phyloP scores from a whole-genome alignment of 140 eudicot genomes.

The Erigeron philadelphicus region DNA sequence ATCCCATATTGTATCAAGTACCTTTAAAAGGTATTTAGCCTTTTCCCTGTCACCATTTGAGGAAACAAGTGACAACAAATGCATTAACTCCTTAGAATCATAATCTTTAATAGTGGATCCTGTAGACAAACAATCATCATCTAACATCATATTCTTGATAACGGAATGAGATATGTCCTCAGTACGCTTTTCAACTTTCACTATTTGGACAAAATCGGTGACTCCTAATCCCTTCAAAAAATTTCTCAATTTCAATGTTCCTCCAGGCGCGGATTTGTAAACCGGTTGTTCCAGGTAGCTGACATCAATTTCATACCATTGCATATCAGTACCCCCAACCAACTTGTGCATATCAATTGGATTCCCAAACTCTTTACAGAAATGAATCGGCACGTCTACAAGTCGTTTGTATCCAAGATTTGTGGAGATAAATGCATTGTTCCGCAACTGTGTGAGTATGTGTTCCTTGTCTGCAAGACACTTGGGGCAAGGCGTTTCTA shows the following conservation, averaged over 20 bases:
- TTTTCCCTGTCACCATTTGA: constrained; percentile 41
- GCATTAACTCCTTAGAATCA: constrained; percentile 61
- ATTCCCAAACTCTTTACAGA: constrained; percentile 57
- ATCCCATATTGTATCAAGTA: constrained; percentile 84
- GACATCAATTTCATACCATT: constrained; percentile 68
- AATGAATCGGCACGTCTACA: constrained; percentile 64
- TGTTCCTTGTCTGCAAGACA: constrained; percentile 54
- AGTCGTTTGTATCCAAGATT: constrained; percentile 65
- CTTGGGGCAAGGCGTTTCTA: constrained; percentile 59
- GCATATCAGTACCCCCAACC: constrained; percentile 45
- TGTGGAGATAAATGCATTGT: constrained; percentile 60
- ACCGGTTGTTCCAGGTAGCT: constrained; percentile 54
- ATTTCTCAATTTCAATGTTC: constrained; percentile 55
- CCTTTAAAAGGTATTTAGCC: constrained; percentile 61
- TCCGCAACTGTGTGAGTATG: constrained; percentile 47
- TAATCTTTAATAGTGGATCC: constrained; percentile 49
- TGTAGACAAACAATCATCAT: constrained; percentile 38
- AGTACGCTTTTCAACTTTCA: constrained; percentile 46
- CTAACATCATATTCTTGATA: constrained; percentile 34
- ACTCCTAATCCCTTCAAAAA: constrained; percentile 72
- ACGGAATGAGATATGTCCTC: constrained; percentile 34
- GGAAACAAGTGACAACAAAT: constrained; percentile 48
- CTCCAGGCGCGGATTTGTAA: constrained; percentile 39
- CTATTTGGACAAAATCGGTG: constrained; percentile 68
- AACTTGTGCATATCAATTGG: constrained; percentile 48